phyloP scores from a whole-genome alignment of 1,284 basidiomycete species.

The Bondarzewia mesenterica region DNA sequence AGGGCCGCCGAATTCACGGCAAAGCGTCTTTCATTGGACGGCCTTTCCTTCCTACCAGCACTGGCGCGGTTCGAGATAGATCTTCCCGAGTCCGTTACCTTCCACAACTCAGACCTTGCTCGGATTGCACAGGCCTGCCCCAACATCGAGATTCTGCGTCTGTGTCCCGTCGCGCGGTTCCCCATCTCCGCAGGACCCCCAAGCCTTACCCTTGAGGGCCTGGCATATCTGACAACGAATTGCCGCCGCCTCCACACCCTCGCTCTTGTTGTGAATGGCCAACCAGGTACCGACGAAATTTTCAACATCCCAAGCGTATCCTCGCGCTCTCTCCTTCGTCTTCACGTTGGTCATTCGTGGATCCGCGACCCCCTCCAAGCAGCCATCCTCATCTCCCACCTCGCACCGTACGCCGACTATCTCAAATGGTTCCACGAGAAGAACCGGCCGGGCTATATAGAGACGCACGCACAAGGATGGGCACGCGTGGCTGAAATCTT shows the following conservation, averaged over 20 bases:
- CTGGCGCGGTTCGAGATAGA: conserved; percentile 61
- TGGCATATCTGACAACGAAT: conserved; percentile 45
- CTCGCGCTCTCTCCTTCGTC: conserved; percentile 53
- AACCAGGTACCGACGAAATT: conserved; percentile 30
- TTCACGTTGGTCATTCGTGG: conserved; percentile 70
- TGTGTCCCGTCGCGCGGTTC: conserved; percentile 63
- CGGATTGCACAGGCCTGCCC: conserved; percentile 54
- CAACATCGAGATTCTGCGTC: conserved; percentile 51
- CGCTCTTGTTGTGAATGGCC: conserved; percentile 53
- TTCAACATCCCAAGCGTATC: conserved; percentile 38
- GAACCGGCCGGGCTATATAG: conserved; percentile 59
- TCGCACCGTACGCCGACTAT: conserved; percentile 59
- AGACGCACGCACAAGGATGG: conserved; percentile 59
- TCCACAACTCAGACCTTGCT: conserved; percentile 50
- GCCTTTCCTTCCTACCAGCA: conserved; percentile 43
- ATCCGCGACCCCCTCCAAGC: conserved; percentile 56
- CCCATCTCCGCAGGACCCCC: conserved; percentile 42
- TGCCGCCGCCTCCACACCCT: conserved; percentile 59
- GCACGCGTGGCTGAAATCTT: conserved; percentile 57
- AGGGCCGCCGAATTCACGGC: conserved; percentile 37
- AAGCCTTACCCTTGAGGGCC: conserved; percentile 46
- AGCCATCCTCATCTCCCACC: conserved; percentile 63
- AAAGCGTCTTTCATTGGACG: conserved; percentile 49
- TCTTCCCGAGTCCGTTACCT: conserved; percentile 63
- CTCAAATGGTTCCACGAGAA: conserved; percentile 70